phyloP scores from a whole-genome alignment of 2,329 filamentous ascomycete species.

The Lomentospora prolificans region DNA sequence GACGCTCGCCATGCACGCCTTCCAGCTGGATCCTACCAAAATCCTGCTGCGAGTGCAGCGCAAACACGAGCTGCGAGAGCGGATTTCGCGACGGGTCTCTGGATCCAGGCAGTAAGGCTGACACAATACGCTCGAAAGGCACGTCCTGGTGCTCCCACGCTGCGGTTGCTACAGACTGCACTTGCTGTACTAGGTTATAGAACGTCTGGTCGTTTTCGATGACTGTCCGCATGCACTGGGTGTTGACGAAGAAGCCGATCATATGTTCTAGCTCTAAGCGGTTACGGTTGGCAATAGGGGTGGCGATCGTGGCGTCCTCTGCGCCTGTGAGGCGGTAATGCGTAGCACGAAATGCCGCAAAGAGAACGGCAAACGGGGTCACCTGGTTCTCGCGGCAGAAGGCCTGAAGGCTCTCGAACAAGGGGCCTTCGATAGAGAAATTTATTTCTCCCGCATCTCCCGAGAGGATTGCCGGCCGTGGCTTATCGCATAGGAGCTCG shows the following conservation, averaged over 20 bases:
- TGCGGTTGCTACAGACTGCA: slow-evolving; percentile 8
- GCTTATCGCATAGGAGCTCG: slow-evolving; percentile 12
- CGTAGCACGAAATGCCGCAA: slow-evolving; percentile 11
- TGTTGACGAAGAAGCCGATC: slow-evolving; percentile 19
- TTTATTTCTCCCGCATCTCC: neutral
- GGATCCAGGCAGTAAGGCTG: slow-evolving; percentile 3
- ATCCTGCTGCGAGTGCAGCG: slow-evolving; percentile 14
- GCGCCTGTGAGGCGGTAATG: slow-evolving; percentile 13
- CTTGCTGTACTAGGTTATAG: slow-evolving; percentile 12
- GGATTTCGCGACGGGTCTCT: slow-evolving; percentile 12
- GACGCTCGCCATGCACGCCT: neutral
- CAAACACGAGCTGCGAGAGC: slow-evolving; percentile 13
- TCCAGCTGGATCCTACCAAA: neutral
- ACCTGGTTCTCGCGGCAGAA: slow-evolving; percentile 10
- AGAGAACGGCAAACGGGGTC: slow-evolving; percentile 9
- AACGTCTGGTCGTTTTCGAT: slow-evolving; percentile 12
- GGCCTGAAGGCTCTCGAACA: slow-evolving; percentile 1
- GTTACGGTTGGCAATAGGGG: slow-evolving; percentile 14
- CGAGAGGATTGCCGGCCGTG: neutral
- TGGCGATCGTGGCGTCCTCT: slow-evolving; percentile 8
- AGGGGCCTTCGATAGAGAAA: neutral
- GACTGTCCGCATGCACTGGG: slow-evolving; percentile 16
- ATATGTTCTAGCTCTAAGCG: slow-evolving; percentile 13
- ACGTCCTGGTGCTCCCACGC: slow-evolving; percentile 16
- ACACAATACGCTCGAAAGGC: slow-evolving; percentile 15